Conservation (phyloP, 345 rosid genomes). For the Acer campestre region DNA sequence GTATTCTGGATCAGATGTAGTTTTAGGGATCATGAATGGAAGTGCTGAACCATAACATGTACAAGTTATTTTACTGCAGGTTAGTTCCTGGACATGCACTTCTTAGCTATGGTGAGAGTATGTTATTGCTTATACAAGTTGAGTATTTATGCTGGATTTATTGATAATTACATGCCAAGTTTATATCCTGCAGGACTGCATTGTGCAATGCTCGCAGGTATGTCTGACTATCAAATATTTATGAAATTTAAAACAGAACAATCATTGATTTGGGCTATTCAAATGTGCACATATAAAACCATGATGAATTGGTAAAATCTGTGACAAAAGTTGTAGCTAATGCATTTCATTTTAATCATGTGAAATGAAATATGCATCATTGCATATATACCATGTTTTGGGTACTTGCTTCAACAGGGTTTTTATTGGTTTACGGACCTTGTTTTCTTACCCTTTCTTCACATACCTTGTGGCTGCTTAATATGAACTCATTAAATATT, state of each 20-base stretch:
- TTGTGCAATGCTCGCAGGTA: conserved; percentile 91
- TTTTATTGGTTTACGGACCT: not conserved
- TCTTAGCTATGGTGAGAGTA: conserved; percentile 66
- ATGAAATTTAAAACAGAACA: not conserved
- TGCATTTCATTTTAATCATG: not conserved
- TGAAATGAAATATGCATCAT: not conserved
- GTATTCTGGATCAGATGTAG: not conserved
- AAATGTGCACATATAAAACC: not conserved
- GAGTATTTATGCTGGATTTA: conserved; percentile 16
- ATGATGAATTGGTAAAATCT: not conserved
- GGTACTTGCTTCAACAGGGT: not conserved
- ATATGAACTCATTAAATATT: too few relatives aligned
- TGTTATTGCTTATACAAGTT: conserved; percentile 1
- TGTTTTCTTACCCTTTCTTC: not conserved
- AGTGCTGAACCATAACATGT: not conserved
- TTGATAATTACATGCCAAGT: conserved; percentile 18
- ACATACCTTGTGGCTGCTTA: too few relatives aligned
- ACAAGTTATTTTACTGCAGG: conserved; percentile 42
- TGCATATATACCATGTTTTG: not conserved
- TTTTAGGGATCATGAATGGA: not conserved
- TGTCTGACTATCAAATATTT: not conserved
- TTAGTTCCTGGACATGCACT: conserved; percentile 81
- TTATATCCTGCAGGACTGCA: conserved; percentile 67
- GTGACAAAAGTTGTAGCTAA: not conserved
- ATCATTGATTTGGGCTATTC: not conserved